Base-by-base conservation (phyloP, 768 basidiomycete genomes). In the Tulasnella sp. region DNA sequence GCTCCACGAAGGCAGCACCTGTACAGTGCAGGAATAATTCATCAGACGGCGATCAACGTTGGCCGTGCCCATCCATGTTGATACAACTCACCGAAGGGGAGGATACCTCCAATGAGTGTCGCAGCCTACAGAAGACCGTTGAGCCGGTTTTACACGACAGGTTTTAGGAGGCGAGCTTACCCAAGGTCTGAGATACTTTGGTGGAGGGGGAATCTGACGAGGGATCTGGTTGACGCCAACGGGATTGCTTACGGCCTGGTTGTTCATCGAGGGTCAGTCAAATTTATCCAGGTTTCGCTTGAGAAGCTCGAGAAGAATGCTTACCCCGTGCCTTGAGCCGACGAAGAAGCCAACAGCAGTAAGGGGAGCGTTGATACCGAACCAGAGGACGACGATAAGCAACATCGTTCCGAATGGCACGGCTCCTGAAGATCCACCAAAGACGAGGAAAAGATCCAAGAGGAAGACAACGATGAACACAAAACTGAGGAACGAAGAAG, bases 341-440 rank as follows among this genome's bases (percentile, higher is more conserved):
- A 92, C 91, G 85, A 94, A 97, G 24, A 93, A 92, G 14, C 97
- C 97, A 44, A 95, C 87, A 27, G 93, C 89, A 27, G 94, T 95
- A 58, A 99, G 87, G 3, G 97, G 97, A 0, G 94, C 94, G 36
- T 95, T 96, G 80, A 99, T 96, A 24, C 96, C 92, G 84, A 96
- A 98, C 97, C 97, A 98, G 19, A 97, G 86, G 19, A 94, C 82
- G 42, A 95, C 89, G 79, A 97, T 93, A 48, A 94, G 87, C 58
- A 96, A 87, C 89, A 97, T 93, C 0, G 95, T 97, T 91, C 97
- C 95, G 84, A 98, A 97, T 4, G 97, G 97, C 62, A 99, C 95
- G 16, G 97, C 97, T 12, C 97, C 97, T 7, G 97, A 97, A 1
- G 96, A 96, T 4, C 91, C 91, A 21, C 94, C 92, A 2, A 89